Percentiles rank a stretch among this genome's conserved stretches.
phyloP scores from a whole-genome alignment of 495 filamentous ascomycete species.

The Aspergillus haitiensis region DNA sequence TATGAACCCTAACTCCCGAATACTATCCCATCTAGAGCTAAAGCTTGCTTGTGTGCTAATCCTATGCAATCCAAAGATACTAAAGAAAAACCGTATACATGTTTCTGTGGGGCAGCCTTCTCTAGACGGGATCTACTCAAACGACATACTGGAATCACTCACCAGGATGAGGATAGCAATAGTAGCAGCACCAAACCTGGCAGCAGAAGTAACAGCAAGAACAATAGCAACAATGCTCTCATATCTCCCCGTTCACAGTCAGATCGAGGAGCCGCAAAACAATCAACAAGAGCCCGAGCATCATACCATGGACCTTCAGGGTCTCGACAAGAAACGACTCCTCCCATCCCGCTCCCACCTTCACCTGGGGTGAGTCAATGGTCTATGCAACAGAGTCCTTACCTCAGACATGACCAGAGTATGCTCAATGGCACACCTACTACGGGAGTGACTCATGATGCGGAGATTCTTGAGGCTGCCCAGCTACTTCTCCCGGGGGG shows the following conservation, averaged over 20 bases:
- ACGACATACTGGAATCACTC: slow-evolving; percentile 50
- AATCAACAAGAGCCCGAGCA: slow-evolving; percentile 12
- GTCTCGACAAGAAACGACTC: neutral
- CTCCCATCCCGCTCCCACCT: slow-evolving; percentile 22
- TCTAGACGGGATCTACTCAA: slow-evolving; percentile 55
- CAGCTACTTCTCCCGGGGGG: slow-evolving; percentile 42
- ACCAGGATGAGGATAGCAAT: slow-evolving; percentile 31
- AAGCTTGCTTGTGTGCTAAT: no score
- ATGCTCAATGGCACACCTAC: slow-evolving; percentile 20
- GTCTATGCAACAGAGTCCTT: slow-evolving; percentile 30
- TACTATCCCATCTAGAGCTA: neutral
- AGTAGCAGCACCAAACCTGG: neutral
- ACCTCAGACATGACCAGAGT: slow-evolving; percentile 30
- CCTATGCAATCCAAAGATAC: slow-evolving; percentile 41
- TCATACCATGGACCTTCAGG: slow-evolving; percentile 11
- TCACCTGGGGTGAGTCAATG: slow-evolving; percentile 36
- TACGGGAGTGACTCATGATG: slow-evolving; percentile 33
- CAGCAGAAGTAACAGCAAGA: neutral
- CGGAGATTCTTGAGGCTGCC: slow-evolving; percentile 43
- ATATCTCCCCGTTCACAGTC: slow-evolving; percentile 36
- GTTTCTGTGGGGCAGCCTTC: slow-evolving; percentile 55
- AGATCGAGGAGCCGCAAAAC: slow-evolving; percentile 20
- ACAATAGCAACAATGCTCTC: neutral
- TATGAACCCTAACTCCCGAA: slow-evolving; percentile 26
- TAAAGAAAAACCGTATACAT: slow-evolving; percentile 56